Conservation (phyloP, 2,329 filamentous ascomycete species). For the Lojkania enalia region DNA sequence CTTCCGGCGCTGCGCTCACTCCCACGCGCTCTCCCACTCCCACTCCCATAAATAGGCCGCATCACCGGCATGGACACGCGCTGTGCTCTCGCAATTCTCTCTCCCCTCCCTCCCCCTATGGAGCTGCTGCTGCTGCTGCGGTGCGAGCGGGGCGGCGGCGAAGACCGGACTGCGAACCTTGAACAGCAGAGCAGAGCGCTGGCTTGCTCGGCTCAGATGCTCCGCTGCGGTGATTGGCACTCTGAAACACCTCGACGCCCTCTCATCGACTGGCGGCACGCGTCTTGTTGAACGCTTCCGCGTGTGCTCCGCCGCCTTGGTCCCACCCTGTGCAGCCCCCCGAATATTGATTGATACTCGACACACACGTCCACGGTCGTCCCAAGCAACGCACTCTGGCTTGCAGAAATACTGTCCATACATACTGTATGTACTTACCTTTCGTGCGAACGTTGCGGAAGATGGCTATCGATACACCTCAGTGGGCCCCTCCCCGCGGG, state of each 20-base stretch:
- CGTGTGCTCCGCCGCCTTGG: constrained; percentile 31
- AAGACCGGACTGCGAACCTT: too few relatives aligned
- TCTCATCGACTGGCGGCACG: constrained; percentile 30
- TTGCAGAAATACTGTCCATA: neutral
- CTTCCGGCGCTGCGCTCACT: neutral
- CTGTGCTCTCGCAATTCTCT: neutral
- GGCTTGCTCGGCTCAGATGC: constrained; percentile 24
- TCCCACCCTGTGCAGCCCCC: constrained; percentile 22
- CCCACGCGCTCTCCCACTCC: neutral
- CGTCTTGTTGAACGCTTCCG: constrained; percentile 34
- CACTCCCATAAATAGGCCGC: neutral
- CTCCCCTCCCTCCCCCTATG: neutral
- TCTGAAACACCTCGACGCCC: constrained; percentile 35
- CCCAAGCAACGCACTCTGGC: neutral
- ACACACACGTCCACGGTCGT: neutral
- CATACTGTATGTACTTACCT: too few relatives aligned
- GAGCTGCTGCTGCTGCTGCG: neutral
- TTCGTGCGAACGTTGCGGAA: too few relatives aligned
- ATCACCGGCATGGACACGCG: neutral
- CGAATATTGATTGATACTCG: constrained; percentile 19
- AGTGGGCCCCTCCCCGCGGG: too few relatives aligned
- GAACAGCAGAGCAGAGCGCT: constrained; percentile 3
- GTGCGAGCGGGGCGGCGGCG: neutral
- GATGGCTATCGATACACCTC: too few relatives aligned
- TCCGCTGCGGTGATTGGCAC: constrained; percentile 27